A percentile compares a stretch with the other conserved stretches of the same genome.
These are phyloP conservation scores for Globisporangium canariense DNA, from an alignment of 352 stramenopile species.

Conservation along the genomic window DNA sequence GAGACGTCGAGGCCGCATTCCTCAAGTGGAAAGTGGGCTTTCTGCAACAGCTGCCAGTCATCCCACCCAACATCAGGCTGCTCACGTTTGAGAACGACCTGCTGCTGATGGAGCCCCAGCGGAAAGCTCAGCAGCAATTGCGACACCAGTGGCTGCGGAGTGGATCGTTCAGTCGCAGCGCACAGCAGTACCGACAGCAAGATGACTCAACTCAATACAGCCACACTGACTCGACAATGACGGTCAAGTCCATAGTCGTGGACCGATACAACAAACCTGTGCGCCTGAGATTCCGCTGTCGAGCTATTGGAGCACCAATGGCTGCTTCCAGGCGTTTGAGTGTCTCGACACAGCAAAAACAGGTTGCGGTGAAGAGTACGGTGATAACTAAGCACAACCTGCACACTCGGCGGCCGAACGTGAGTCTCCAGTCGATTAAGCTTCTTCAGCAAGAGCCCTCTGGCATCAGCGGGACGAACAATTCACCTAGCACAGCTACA, in stretches of 20 bases:
- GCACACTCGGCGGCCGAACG: conserved; percentile 5
- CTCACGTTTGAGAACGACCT: conserved; percentile 34
- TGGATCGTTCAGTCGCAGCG: neutral
- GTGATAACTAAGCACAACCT: conserved; percentile 2
- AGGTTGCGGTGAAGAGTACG: neutral
- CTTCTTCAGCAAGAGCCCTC: neutral
- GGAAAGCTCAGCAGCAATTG: neutral
- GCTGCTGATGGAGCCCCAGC: conserved; percentile 15
- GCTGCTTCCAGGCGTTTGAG: conserved; percentile 2
- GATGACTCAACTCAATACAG: neutral
- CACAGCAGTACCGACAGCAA: conserved; percentile 4
- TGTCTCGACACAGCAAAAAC: neutral
- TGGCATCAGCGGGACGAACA: neutral
- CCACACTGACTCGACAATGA: neutral
- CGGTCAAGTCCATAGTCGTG: conserved; percentile 14
- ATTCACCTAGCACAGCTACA: neutral
- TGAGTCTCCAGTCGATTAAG: conserved; percentile 15
- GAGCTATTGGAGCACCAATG: conserved; percentile 5
- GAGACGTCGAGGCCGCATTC: conserved; percentile 63
- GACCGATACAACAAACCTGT: conserved; percentile 21
- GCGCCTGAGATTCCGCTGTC: conserved; percentile 20
- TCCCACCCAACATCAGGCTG: conserved; percentile 7
- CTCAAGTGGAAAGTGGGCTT: conserved; percentile 78
- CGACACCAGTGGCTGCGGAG: neutral
- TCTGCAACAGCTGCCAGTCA: conserved; percentile 20